Conservation (phyloP, 345 rosid genomes). For the Bruguiera sexangula region DNA sequence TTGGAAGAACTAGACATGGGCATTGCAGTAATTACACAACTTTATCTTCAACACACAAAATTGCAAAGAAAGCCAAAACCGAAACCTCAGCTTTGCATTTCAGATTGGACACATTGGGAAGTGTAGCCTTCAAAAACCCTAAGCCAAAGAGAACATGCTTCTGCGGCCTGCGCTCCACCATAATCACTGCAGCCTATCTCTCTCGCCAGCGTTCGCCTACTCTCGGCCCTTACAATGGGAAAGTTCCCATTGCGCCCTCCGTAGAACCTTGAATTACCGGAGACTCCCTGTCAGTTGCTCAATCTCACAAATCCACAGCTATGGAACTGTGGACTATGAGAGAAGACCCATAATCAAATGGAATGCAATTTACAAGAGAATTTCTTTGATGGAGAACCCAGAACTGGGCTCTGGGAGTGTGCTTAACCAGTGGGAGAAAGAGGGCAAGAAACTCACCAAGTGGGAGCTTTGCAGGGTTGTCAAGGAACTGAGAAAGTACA, state of each 20-base stretch:
- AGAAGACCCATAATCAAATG: conserved; percentile 70
- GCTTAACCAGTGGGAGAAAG: conserved; percentile 67
- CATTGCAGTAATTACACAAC: conserved; percentile 7
- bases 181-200: conserved; percentile 35
- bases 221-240: conserved; percentile 33
- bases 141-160: conserved; percentile 28
- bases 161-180: conserved; percentile 53
- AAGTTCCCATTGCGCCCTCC: conserved; percentile 20
- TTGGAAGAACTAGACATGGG: background rate
- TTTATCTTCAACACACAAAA: conserved; percentile 14
- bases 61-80: background rate
- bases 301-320: conserved; percentile 59
- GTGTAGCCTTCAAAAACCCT: conserved; percentile 3
- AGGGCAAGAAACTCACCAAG: conserved; percentile 61
- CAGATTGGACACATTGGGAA: background rate
- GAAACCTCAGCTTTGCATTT: background rate
- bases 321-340: conserved; percentile 74
- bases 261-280: conserved; percentile 10
- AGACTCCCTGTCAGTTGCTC: conserved; percentile 44
- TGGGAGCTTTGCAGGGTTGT: conserved; percentile 92
- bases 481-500: conserved; percentile 84
- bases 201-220: conserved; percentile 45
- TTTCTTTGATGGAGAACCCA: conserved; percentile 72
- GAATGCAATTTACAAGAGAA: conserved; percentile 70
- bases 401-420: conserved; percentile 65